Conservation (phyloP, 306 rosid species). For the Quercus alba region DNA sequence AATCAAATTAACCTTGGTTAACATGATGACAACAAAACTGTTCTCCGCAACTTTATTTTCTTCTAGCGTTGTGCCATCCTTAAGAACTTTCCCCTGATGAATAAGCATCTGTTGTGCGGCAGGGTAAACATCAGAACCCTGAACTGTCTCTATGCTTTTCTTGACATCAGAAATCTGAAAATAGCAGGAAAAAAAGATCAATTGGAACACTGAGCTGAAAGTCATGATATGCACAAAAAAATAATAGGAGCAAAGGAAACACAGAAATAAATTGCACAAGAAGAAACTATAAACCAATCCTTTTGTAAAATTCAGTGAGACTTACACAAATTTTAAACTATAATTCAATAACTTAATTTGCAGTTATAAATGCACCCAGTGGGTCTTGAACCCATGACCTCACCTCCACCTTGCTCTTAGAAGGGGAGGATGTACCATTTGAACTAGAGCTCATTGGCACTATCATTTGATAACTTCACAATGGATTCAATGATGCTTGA, state of each 20-base stretch:
- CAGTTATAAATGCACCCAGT: too few relatives aligned
- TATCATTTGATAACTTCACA: neutral
- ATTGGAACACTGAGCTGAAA: neutral
- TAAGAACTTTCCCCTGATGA: constrained; percentile 89
- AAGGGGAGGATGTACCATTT: too few relatives aligned
- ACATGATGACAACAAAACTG: constrained; percentile 91
- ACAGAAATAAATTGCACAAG: neutral
- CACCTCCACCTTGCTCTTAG: too few relatives aligned
- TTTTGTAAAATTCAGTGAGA: neutral
- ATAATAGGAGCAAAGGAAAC: neutral
- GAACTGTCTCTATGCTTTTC: constrained; percentile 67
- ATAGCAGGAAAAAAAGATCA: neutral
- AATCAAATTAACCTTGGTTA: constrained; percentile 63
- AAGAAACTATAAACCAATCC: neutral
- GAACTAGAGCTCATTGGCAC: neutral
- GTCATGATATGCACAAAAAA: neutral
- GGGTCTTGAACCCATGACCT: too few relatives aligned
- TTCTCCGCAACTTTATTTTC: constrained; percentile 79
- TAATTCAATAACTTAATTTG: neutral
- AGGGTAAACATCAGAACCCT: constrained; percentile 79
- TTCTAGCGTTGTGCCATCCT: constrained; percentile 71
- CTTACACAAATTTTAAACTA: neutral
- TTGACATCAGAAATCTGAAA: constrained; percentile 83
- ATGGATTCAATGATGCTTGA: neutral
- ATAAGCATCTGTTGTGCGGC: constrained; percentile 93